Evolutionary conservation across 2,329 filamentous ascomycete species (phyloP), one percentile per base, ranked within the genome.

Genomic region (Fusarium anthophilum): DNA sequence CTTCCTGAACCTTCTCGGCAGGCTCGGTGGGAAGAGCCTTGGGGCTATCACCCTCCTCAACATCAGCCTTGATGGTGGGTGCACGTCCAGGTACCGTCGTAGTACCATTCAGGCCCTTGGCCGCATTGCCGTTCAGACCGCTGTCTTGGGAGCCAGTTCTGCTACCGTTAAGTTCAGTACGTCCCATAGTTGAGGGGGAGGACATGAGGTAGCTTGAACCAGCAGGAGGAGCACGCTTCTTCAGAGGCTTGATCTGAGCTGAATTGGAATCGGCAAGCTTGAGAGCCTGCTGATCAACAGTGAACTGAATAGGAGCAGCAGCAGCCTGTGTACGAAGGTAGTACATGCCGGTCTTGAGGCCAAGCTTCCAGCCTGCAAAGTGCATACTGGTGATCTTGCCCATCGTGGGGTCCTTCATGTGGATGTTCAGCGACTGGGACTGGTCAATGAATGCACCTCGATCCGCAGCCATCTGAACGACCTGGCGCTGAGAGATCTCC

Each of bases 331-430:
- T 99, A 80, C 96, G 94, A 78, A 99, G 92, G 86, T 99, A 99
- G 91, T 99, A 99, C 96, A 99, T 98, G 87, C 96, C 96, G 41
- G 96, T 99, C 93, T 99, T 99, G 78, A 99, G 91, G 80, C 96
- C 96, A 76, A 98, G 92, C 89, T 98, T 99, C 96, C 96, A 99
- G 79, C 96, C 96, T 55, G 96, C 91, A 82, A 99, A 99, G 87
- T 99, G 96, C 96, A 99, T 99, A 83, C 93, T 96, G 69, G 96
- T 99, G 84, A 99, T 98, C 90, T 99, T 99, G 86, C 96, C 96
- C 96, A 99, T 98, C 58, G 95, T 98, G 47, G 96, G 96, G 81
- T 98, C 96, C 85, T 97, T 97, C 92, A 99, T 95, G 88, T 99
- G 96, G 78, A 99, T 98, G 89, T 99, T 99, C 79, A 99, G 91